Evolutionary conservation across 169 alveolate species (phyloP).

Genomic region (Babesia ovata): DNA sequence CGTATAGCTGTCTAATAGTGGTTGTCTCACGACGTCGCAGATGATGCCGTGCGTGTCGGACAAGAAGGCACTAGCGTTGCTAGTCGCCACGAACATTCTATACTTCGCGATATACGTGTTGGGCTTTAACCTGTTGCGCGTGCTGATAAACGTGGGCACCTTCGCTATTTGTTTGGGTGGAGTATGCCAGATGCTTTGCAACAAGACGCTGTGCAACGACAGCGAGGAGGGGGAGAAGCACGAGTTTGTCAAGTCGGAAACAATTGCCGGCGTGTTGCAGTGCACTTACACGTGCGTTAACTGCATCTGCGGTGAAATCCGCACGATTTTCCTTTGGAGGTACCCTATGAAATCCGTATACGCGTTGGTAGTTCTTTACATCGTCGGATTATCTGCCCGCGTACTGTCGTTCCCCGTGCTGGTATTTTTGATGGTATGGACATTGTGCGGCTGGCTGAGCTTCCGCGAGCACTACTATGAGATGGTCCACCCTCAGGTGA

Average conservation of each 20-base stretch:
- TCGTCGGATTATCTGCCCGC: constrained; percentile 33
- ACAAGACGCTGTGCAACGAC: constrained; percentile 8
- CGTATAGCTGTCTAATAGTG: too few species aligned
- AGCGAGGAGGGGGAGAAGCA: constrained; percentile 2
- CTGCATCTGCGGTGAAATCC: background rate
- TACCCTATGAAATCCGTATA: constrained; percentile 34
- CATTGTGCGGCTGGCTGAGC: constrained; percentile 31
- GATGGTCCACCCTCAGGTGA: constrained; percentile 33
- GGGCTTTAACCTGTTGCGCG: constrained; percentile 29
- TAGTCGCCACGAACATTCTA: constrained; percentile 45
- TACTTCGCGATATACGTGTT: constrained; percentile 55
- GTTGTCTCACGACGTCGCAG: background rate
- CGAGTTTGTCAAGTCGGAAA: constrained; percentile 19
- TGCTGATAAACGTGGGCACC: constrained; percentile 27
- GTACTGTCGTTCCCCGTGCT: constrained; percentile 35
- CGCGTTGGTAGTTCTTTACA: constrained; percentile 36
- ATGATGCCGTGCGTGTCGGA: constrained; percentile 11
- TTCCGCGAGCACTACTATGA: constrained; percentile 34
- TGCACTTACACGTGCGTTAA: constrained; percentile 17
- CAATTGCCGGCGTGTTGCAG: constrained; percentile 15
- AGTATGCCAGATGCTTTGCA: constrained; percentile 13
- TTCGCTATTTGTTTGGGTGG: constrained; percentile 51
- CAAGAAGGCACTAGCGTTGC: constrained; percentile 30
- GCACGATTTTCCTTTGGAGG: constrained; percentile 40
- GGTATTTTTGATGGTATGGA: constrained; percentile 42